Percentiles rank a stretch among this genome's conserved stretches.
These are phyloP conservation scores for Gillenia trifoliata DNA, from an alignment of 306 rosid genomes.

Conservation along the genomic window DNA sequence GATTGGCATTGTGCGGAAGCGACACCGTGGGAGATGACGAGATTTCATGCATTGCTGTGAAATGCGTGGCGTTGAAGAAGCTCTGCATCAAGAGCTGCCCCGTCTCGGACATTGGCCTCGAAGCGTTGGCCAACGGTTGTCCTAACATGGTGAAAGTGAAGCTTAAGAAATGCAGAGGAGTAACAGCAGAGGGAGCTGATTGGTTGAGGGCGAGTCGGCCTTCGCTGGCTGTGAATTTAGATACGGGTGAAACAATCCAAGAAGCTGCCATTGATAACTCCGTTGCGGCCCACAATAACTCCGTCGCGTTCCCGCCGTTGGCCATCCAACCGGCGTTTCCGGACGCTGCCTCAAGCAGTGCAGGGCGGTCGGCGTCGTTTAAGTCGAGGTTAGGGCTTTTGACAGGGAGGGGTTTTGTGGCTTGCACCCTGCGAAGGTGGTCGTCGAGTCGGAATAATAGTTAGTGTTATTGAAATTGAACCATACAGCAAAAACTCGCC, in stretches of 20 bases:
- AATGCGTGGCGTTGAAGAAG: constrained; percentile 86
- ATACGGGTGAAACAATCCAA: constrained; percentile 54
- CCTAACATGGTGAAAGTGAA: constrained; percentile 97
- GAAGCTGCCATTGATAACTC: constrained; percentile 68
- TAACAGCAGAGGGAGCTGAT: constrained; percentile 78
- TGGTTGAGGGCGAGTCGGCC: constrained; percentile 64
- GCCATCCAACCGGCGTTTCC: constrained; percentile 33
- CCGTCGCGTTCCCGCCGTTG: constrained; percentile 45
- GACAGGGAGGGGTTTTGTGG: constrained; percentile 61
- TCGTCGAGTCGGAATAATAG: constrained; percentile 58
- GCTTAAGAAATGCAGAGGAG: constrained; percentile 88
- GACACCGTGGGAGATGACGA: constrained; percentile 89
- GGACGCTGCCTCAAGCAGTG: constrained; percentile 39
- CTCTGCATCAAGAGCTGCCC: constrained; percentile 96
- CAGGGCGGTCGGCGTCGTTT: constrained; percentile 55
- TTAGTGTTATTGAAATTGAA: constrained; percentile 11
- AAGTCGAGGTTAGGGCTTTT: constrained; percentile 77
- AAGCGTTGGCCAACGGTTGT: constrained; percentile 81
- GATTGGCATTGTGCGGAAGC: constrained; percentile 90
- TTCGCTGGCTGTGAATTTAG: constrained; percentile 76
- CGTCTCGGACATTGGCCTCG: constrained; percentile 69
- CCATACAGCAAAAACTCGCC: not conserved
- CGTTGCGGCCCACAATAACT: constrained; percentile 51
- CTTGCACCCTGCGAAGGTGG: constrained; percentile 83
- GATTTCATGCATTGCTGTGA: constrained; percentile 80